Evolutionary conservation across 1,284 basidiomycete species (phyloP).

Genomic region (Uromyces viciae-fabae): DNA sequence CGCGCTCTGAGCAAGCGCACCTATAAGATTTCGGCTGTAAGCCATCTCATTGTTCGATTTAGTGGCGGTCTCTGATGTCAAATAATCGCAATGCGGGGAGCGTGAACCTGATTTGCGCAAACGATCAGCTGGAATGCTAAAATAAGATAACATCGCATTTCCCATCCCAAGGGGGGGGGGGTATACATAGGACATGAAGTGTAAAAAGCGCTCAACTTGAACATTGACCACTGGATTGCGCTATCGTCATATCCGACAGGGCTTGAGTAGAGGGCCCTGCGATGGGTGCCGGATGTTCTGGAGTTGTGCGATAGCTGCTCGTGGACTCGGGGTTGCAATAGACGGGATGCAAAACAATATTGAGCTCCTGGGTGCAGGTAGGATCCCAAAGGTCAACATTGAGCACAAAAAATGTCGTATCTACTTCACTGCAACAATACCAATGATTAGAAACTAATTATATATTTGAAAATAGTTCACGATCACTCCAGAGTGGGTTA

Average conservation of each 20-base stretch:
- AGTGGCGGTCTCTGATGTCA: background rate
- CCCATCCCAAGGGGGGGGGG: background rate
- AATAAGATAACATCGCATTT: background rate
- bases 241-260: background rate
- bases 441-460: slow-evolving; percentile 28
- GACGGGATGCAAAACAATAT: slow-evolving; percentile 43
- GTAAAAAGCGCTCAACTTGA: background rate
- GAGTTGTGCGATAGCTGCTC: background rate
- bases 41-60: slow-evolving; percentile 24
- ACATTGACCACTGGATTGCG: background rate
- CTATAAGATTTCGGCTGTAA: slow-evolving; percentile 36
- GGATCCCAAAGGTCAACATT: slow-evolving; percentile 66
- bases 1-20: slow-evolving; percentile 25
- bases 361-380: slow-evolving; percentile 57
- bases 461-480: background rate
- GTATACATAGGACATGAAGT: background rate
- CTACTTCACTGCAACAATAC: slow-evolving; percentile 64
- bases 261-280: background rate
- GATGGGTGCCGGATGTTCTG: background rate
- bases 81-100: background rate
- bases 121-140: background rate
- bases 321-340: slow-evolving; percentile 23
- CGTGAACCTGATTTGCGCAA: background rate
- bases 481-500: no score
- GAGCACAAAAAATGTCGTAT: slow-evolving; percentile 77